Percentiles rank a stretch among this genome's conserved stretches.
phyloP scores from a whole-genome alignment of 768 basidiomycete genomes.

The Mycena metata region DNA sequence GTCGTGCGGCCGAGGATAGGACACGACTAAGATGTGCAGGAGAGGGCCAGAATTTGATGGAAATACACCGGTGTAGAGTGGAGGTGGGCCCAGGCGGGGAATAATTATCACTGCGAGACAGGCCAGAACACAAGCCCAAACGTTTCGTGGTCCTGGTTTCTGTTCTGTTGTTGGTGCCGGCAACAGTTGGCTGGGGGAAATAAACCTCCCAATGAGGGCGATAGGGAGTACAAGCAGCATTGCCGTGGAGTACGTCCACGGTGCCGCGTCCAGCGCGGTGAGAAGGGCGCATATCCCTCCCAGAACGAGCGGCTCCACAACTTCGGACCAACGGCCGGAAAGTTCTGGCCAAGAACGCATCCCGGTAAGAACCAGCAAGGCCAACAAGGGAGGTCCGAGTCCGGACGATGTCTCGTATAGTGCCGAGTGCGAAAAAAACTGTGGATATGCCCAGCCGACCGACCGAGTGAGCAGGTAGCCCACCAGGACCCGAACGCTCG shows the following conservation, averaged over 20 bases:
- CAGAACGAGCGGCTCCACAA: conserved; percentile 31
- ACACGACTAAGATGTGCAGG: conserved; percentile 57
- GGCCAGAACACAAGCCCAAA: conserved; percentile 37
- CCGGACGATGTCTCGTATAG: conserved; percentile 55
- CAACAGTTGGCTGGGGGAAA: conserved; percentile 20
- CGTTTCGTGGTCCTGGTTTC: conserved; percentile 17
- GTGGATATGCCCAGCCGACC: conserved; percentile 55
- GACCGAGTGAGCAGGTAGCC: conserved; percentile 45
- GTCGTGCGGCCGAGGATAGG: conserved; percentile 55
- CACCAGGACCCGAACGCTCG: conserved; percentile 39
- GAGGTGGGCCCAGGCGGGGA: conserved; percentile 18
- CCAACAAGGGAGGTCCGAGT: conserved; percentile 51
- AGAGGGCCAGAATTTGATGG: conserved; percentile 45
- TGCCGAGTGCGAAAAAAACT: conserved; percentile 55
- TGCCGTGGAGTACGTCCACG: conserved; percentile 56
- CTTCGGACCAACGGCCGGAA: conserved; percentile 16
- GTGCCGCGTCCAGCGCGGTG: conserved; percentile 49
- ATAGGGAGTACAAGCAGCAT: conserved; percentile 43
- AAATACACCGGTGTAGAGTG: conserved; percentile 34
- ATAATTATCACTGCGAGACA: conserved; percentile 31
- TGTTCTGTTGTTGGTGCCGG: conserved; percentile 1
- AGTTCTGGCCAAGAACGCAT: conserved; percentile 27
- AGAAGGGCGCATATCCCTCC: conserved; percentile 35
- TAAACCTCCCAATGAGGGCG: conserved; percentile 32
- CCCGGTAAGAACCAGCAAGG: conserved; percentile 37